Conservation (phyloP, 352 stramenopile species). For the Sclerospora graminicola region DNA sequence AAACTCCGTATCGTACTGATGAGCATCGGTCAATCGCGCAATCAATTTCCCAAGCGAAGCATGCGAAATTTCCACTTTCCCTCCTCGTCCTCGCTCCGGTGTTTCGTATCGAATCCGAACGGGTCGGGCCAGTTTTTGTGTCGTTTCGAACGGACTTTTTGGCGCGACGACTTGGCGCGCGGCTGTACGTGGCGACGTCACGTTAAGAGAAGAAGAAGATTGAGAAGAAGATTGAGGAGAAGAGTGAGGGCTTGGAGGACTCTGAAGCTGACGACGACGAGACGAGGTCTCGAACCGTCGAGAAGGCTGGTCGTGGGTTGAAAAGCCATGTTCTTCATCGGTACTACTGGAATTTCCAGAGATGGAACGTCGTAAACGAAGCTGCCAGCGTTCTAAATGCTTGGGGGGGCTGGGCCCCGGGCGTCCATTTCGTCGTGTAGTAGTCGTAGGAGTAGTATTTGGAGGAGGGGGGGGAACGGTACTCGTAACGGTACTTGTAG, state of each 20-base stretch:
- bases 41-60: constrained; percentile 78
- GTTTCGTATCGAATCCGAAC: constrained; percentile 72
- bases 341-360: constrained; percentile 23
- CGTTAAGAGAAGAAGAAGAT: too few species aligned
- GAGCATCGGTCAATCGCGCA: constrained; percentile 70
- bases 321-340: constrained; percentile 24
- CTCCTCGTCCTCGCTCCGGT: constrained; percentile 39
- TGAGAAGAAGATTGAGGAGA: too few species aligned
- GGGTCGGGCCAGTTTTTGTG: constrained; percentile 29
- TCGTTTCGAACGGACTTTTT: constrained; percentile 8
- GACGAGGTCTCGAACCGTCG: constrained; percentile 22
- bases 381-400: constrained; percentile 22
- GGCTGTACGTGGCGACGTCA: constrained; percentile 15
- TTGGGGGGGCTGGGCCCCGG: too few species aligned
- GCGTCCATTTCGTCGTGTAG: too few species aligned
- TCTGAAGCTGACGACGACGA: constrained; percentile 24
- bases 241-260: too few species aligned
- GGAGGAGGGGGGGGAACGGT: too few species aligned
- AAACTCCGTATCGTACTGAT: constrained; percentile 82
- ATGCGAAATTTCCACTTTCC: constrained; percentile 79
- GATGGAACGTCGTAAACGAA: constrained; percentile 12
- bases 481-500: too few species aligned
- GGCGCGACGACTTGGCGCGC: constrained; percentile 4
- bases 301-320: too few species aligned
- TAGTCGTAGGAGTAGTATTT: too few species aligned